A percentile compares a stretch with the other conserved stretches of the same genome.
Evolutionary conservation across 768 basidiomycete species (phyloP).

Genomic region (Cubamyces sp.): DNA sequence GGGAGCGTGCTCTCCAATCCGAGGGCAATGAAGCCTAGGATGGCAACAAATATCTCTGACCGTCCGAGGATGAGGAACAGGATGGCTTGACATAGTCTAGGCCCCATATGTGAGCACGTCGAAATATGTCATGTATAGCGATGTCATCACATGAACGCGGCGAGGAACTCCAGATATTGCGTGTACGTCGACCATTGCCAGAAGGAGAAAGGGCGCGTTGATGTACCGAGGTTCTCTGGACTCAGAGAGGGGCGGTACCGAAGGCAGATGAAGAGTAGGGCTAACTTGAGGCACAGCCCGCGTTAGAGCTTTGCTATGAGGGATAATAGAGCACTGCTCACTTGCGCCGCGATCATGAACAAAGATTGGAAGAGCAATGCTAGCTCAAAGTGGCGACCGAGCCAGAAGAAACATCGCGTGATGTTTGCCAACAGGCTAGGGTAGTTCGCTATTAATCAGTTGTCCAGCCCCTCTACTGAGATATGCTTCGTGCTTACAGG

Average conservation of each 20-base stretch:
- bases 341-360: conserved; percentile 85
- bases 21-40: conserved; percentile 76
- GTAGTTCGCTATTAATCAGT: not conserved
- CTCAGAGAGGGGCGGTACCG: conserved; percentile 63
- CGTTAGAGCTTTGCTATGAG: not conserved
- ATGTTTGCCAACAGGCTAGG: conserved; percentile 80
- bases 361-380: conserved; percentile 81
- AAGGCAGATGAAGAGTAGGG: conserved; percentile 81
- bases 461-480: not conserved
- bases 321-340: conserved; percentile 39
- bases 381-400: conserved; percentile 77
- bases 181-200: conserved; percentile 86
- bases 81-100: conserved; percentile 68
- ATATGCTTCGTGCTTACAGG: conserved; percentile 47
- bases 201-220: conserved; percentile 71
- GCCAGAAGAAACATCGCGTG: conserved; percentile 89
- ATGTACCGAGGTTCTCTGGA: conserved; percentile 60
- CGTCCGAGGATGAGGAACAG: conserved; percentile 75
- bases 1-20: conserved; percentile 88
- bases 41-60: conserved; percentile 57
- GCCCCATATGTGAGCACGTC: conserved; percentile 7
- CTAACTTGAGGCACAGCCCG: conserved; percentile 51
- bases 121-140: conserved; percentile 2
- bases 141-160: conserved; percentile 66
- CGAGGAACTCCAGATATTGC: conserved; percentile 83